Conservation (phyloP, 1,284 basidiomycete species). For the Ceraceosorus bombacis region DNA sequence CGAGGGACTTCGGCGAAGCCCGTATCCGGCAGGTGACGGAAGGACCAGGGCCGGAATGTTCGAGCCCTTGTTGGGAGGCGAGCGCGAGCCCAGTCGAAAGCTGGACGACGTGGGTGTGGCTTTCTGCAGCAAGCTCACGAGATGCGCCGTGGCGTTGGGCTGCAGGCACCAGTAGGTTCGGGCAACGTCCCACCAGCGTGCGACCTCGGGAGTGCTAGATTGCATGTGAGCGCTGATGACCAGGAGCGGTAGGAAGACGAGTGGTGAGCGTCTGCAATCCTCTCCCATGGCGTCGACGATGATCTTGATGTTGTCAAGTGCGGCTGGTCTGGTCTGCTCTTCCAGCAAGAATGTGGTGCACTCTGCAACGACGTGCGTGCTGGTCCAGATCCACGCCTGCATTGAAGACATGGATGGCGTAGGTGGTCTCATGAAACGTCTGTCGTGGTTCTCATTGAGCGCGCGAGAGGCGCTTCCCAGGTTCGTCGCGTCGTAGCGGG, state of each 20-base stretch:
- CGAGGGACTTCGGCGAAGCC: no score
- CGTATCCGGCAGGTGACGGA: no score
- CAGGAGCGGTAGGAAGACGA: background rate
- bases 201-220: background rate
- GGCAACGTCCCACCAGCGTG: background rate
- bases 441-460: constrained; percentile 24
- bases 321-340: constrained; percentile 21
- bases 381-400: constrained; percentile 50
- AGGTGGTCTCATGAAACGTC: no score
- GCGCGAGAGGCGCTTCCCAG: constrained; percentile 44
- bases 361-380: constrained; percentile 52
- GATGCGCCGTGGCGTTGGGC: no score
- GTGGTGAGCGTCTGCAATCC: background rate
- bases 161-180: no score
- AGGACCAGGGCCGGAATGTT: no score
- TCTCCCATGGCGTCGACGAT: background rate
- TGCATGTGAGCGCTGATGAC: background rate
- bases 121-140: no score
- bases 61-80: no score
- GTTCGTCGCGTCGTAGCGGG: constrained; percentile 51
- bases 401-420: constrained; percentile 26
- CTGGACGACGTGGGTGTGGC: no score
- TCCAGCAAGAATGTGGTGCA: constrained; percentile 53
- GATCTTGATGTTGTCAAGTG: background rate
- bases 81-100: no score